Evolutionary conservation across 192 early-diverging fungal genomes (phyloP).

Genomic region (Lunasporangiospora selenospora): DNA sequence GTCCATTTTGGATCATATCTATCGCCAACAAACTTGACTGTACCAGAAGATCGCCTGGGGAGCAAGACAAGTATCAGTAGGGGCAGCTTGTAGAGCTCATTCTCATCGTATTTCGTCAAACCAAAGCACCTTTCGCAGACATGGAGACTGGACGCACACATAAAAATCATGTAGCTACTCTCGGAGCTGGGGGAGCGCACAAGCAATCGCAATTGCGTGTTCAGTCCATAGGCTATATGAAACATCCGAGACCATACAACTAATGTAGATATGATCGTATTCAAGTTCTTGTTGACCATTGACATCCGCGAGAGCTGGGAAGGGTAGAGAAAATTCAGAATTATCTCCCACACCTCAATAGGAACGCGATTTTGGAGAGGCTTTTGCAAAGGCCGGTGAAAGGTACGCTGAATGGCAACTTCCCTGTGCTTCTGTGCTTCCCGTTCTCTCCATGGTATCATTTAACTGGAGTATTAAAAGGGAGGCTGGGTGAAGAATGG

Average conservation of each 20-base stretch:
- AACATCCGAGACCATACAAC: background rate
- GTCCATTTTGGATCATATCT: constrained; percentile 16
- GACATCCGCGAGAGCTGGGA: constrained; percentile 4
- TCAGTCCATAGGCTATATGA: background rate
- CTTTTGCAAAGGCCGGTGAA: too few relatives aligned
- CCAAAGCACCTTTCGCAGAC: constrained; percentile 15
- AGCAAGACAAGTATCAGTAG: constrained; percentile 4
- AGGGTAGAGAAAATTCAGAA: background rate
- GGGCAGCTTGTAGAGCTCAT: background rate
- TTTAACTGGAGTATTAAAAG: too few relatives aligned
- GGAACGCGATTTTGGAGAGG: constrained; percentile 1
- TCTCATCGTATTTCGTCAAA: background rate
- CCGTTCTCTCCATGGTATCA: too few relatives aligned
- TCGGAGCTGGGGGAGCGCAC: background rate
- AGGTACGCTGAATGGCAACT: too few relatives aligned
- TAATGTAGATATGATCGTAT: background rate
- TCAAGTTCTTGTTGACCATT: constrained; percentile 3
- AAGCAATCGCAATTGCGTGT: background rate
- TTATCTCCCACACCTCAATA: background rate
- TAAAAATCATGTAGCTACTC: constrained; percentile 13
- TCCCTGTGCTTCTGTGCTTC: too few relatives aligned
- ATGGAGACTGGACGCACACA: constrained; percentile 11
- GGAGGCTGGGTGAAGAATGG: too few relatives aligned
- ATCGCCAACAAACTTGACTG: constrained; percentile 5
- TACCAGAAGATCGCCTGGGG: constrained; percentile 6